Evolutionary conservation across 257 asterid species (phyloP).

Genomic region (Nyctanthes arbortristis): DNA sequence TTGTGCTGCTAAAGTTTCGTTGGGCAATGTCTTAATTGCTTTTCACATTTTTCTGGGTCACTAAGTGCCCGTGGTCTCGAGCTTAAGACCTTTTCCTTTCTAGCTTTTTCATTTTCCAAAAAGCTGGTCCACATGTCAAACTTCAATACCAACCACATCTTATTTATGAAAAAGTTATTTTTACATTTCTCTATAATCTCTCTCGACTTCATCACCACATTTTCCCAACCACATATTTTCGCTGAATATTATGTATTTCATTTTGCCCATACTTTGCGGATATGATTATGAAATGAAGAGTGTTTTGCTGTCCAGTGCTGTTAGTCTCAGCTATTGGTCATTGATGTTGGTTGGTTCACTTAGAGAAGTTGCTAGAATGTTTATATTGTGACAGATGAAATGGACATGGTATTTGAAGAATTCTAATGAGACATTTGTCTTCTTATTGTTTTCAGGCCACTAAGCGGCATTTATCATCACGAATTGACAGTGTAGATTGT

Average conservation of each 20-base stretch:
- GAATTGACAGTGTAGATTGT: conserved; percentile 66
- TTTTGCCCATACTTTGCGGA: neutral
- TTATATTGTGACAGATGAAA: neutral
- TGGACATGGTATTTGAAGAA: conserved; percentile 9
- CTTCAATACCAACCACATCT: too few species aligned
- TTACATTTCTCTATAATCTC: too few species aligned
- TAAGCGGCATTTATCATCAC: conserved; percentile 63
- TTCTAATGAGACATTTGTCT: conserved; percentile 7
- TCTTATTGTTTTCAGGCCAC: conserved; percentile 58
- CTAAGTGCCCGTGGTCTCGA: too few species aligned
- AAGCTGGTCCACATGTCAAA: too few species aligned
- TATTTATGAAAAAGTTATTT: too few species aligned
- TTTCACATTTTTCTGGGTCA: neutral
- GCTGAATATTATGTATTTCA: too few species aligned
- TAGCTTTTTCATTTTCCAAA: too few species aligned
- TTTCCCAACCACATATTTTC: too few species aligned
- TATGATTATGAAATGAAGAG: neutral
- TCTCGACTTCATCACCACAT: too few species aligned
- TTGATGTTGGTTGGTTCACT: neutral
- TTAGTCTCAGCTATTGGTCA: neutral
- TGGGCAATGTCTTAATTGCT: neutral
- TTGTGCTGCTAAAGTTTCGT: neutral
- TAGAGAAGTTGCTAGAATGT: neutral
- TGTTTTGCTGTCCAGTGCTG: neutral
- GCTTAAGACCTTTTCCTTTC: too few species aligned